Evolutionary conservation across 768 basidiomycete species (phyloP), one percentile per base, ranked within the genome.

Genomic region (Suillus cothurnatus): DNA sequence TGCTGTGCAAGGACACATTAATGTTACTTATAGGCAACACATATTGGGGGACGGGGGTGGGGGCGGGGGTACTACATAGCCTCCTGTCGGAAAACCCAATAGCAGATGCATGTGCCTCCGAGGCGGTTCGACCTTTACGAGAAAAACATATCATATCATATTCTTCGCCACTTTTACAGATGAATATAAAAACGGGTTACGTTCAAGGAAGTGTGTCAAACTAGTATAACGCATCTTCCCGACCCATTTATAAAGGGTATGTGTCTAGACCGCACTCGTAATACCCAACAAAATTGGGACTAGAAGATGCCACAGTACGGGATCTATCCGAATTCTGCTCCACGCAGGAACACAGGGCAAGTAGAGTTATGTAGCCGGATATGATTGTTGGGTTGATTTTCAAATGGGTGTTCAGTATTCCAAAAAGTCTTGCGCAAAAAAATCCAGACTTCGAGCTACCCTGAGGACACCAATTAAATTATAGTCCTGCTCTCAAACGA

Each of bases 391-490:
- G 21, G 19, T 12, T 28, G 12, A 7, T 57, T 26, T 56, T 34
- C 11, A 31, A n/a, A 3, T 57, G 21, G n/a, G 6, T 15, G 34
- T n/a, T 36, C 8, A 8, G 12, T 15, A 15, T 23, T 15, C 31
- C 36, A 12, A 56, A 6, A 23, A 36, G 4, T 15, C 23, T 36
- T 38, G 57, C 57, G 5, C 19, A 59, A 6, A 59, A 17, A 59
- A 41, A 19, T 26, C 17, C 5, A 17, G 57, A 39, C 17, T 17
- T 21, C 23, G 12, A 38, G 57, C 38, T 58, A 58, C 15, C 34
- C 23, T 32, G 11, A 28, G 38, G n/a, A 59, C 28, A 59, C 19
- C 19, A 41, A 59, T 59, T 59, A 59, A 58, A 31, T 59, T 41
- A 59, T 59, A 23, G 58, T 41, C 39, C 38, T 28, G 19, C 11